These are phyloP conservation scores for Epichloe aotearoae DNA, from an alignment of 2,329 filamentous ascomycete genomes.

Conservation along the genomic window DNA sequence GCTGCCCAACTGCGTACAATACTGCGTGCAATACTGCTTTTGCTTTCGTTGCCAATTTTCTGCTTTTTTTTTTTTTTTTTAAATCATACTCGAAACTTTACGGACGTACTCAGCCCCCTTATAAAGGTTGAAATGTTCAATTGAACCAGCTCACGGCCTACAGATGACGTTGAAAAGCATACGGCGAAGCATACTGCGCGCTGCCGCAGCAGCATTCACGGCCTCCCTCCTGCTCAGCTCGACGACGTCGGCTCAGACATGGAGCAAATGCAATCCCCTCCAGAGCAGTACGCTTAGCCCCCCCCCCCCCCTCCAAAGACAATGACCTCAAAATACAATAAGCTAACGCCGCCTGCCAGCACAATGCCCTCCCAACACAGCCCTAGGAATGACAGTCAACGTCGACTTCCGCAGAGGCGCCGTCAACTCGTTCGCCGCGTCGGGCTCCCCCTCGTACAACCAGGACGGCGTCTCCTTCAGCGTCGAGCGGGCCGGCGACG, in stretches of 20 bases:
- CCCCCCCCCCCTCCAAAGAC: too few species aligned
- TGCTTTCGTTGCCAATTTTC: too few species aligned
- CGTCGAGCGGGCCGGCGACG: slow-evolving; percentile 63
- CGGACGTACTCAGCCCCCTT: too few species aligned
- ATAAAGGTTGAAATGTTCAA: neutral
- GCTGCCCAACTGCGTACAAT: too few species aligned
- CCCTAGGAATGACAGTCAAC: slow-evolving; percentile 67
- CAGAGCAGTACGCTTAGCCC: slow-evolving; percentile 21
- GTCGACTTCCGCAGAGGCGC: slow-evolving; percentile 71
- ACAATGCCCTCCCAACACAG: slow-evolving; percentile 62
- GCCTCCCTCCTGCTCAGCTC: slow-evolving; percentile 6
- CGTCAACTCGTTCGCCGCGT: slow-evolving; percentile 66
- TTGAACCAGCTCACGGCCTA: neutral
- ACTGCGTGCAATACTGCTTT: too few species aligned
- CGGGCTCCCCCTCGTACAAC: slow-evolving; percentile 60
- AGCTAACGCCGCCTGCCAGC: slow-evolving; percentile 15
- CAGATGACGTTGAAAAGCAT: slow-evolving; percentile 1
- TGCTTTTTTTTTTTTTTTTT: too few species aligned
- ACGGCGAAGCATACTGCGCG: neutral
- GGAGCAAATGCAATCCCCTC: slow-evolving; percentile 27
- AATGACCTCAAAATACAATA: too few species aligned
- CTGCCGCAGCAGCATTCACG: slow-evolving; percentile 3
- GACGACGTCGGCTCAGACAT: slow-evolving; percentile 24
- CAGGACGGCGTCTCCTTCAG: slow-evolving; percentile 70
- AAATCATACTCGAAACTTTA: too few species aligned